A percentile compares a stretch with the other conserved stretches of the same genome.
phyloP scores from a whole-genome alignment of 352 stramenopile species.

The Pythium grandisporangium region DNA sequence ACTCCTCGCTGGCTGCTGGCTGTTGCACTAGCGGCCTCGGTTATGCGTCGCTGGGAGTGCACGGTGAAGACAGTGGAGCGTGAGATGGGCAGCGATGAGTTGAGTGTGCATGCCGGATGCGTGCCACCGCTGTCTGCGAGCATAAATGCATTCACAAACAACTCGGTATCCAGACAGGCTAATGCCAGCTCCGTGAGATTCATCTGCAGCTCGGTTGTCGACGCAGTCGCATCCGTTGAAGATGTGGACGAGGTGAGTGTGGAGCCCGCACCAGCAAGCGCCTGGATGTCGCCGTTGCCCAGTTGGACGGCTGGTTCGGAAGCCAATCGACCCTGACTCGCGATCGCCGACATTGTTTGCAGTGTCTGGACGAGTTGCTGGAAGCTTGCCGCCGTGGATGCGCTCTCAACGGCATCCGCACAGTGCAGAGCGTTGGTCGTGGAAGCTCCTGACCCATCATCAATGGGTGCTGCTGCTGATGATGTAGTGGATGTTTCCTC shows the following conservation, averaged over 20 bases:
- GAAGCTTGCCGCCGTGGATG: slow-evolving; percentile 12
- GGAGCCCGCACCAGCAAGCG: slow-evolving; percentile 25
- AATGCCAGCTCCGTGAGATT: slow-evolving; percentile 30
- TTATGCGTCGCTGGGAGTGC: slow-evolving; percentile 33
- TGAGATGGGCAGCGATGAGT: slow-evolving; percentile 29
- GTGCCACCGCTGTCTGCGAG: slow-evolving; percentile 16
- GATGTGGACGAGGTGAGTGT: neutral
- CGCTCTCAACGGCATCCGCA: slow-evolving; percentile 9
- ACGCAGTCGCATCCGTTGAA: too few species aligned
- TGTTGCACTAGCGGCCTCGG: too few species aligned
- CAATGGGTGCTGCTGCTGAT: neutral
- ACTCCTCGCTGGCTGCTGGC: too few species aligned
- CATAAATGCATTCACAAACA: slow-evolving; percentile 45
- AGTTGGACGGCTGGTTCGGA: slow-evolving; percentile 25
- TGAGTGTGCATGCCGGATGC: slow-evolving; percentile 34
- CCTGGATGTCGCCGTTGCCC: slow-evolving; percentile 18
- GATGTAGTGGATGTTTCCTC: too few species aligned
- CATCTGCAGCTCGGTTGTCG: slow-evolving; percentile 17
- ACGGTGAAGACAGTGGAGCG: slow-evolving; percentile 30
- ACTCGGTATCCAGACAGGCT: slow-evolving; percentile 23
- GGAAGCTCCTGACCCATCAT: neutral
- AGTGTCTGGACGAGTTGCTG: slow-evolving; percentile 30
- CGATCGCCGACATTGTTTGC: slow-evolving; percentile 36
- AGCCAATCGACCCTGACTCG: slow-evolving; percentile 32
- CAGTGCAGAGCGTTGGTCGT: neutral